phyloP scores from a whole-genome alignment of 306 rosid species.

The Vigna trinervia region DNA sequence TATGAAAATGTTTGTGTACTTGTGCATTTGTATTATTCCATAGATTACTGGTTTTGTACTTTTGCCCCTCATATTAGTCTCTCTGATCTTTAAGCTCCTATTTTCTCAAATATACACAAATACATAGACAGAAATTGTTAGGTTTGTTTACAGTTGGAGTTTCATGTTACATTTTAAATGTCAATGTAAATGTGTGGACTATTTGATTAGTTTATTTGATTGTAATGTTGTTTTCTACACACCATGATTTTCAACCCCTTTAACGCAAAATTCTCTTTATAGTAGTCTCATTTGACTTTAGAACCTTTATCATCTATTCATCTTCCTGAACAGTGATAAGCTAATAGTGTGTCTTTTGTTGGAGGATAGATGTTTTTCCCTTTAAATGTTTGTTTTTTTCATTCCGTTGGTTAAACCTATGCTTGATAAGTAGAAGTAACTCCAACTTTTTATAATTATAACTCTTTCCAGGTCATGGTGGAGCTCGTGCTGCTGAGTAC shows the following conservation, averaged over 20 bases:
- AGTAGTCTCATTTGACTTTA: neutral
- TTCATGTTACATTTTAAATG: neutral
- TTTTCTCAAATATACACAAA: neutral
- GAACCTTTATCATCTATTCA: neutral
- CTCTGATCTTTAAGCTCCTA: too few relatives aligned
- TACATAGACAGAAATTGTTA: neutral
- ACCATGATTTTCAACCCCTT: conserved; percentile 31
- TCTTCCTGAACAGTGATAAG: conserved; percentile 1
- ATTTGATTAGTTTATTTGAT: neutral
- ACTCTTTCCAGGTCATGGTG: conserved; percentile 84
- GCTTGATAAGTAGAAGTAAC: conserved; percentile 34
- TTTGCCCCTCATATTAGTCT: neutral
- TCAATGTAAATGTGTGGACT: conserved; percentile 6
- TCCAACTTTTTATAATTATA: conserved; percentile 36
- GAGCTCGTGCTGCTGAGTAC: conserved; percentile 96
- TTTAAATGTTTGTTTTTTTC: neutral
- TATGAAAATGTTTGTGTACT: neutral
- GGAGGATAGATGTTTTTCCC: neutral
- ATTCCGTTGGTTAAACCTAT: neutral
- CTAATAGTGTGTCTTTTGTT: conserved; percentile 4
- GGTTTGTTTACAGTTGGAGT: neutral
- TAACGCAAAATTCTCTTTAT: conserved; percentile 1
- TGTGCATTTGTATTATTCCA: neutral
- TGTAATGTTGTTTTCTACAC: neutral
- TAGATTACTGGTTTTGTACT: neutral